These are phyloP conservation scores for Lupinus albus DNA, from an alignment of 306 rosid genomes.

Conservation along the genomic window DNA sequence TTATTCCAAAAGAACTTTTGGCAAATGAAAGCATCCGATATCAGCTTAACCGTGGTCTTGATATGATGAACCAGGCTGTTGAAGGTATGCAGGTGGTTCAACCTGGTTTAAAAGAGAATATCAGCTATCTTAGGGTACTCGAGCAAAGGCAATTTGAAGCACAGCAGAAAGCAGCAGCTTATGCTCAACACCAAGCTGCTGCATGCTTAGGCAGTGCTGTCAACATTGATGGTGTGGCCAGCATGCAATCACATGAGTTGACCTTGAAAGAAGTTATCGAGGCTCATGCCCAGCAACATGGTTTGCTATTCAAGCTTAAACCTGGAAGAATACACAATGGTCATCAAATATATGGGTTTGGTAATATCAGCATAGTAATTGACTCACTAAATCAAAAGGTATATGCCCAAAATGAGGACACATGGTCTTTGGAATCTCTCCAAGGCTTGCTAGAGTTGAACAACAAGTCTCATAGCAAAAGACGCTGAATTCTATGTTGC, in stretches of 20 bases:
- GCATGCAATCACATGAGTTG: constrained; percentile 51
- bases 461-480: constrained; percentile 49
- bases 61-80: constrained; percentile 88
- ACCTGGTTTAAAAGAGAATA: constrained; percentile 86
- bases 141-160: constrained; percentile 96
- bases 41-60: constrained; percentile 79
- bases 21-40: constrained; percentile 73
- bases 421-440: constrained; percentile 73
- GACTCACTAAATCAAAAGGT: constrained; percentile 68
- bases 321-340: constrained; percentile 82
- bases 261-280: constrained; percentile 84
- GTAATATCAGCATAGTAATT: constrained; percentile 71
- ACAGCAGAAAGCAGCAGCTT: constrained; percentile 79
- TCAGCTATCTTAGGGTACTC: constrained; percentile 68
- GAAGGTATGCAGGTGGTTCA: constrained; percentile 89
- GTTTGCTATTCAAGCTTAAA: constrained; percentile 73
- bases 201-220: constrained; percentile 55
- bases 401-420: constrained; percentile 75
- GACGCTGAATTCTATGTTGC: constrained; percentile 41
- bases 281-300: constrained; percentile 75
- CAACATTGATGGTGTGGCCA: constrained; percentile 54
- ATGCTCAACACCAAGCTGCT: constrained; percentile 66
- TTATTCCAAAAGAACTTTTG: constrained; percentile 75
- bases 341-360: constrained; percentile 83
- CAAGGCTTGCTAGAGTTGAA: constrained; percentile 74